Evolutionary conservation across 2,329 filamentous ascomycete genomes (phyloP), one percentile per base, ranked within the genome.

Genomic region (Colletotrichum camelliae): DNA sequence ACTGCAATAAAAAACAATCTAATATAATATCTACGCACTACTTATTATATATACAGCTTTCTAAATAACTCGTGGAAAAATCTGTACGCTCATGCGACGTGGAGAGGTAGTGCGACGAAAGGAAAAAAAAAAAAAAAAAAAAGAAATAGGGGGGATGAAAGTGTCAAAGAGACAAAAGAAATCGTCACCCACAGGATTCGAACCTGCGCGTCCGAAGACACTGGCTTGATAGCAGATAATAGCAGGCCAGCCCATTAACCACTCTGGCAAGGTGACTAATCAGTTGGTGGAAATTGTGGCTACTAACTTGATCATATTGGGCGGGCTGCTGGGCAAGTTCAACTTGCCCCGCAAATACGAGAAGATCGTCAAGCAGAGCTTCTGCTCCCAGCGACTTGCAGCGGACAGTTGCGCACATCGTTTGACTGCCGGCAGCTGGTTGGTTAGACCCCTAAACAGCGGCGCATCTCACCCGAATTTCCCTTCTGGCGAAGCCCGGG

Each of bases 201-300:
- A 75, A 75, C 73, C 73, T 75, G 73, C 73, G 73, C 73, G 73
- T 67, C 73, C 73, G 73, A 75, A 75, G 73, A 62, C 73, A 75
- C 73, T 75, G 69, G 69, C 73, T 73, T 72, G 35, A 18, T 9
- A 7, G 21, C 39, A 31, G 61, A 31, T 68, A 48, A 37, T 75
- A 75, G 73, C 73, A 75, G 73, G 73, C 69, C 73, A 75, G 73
- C 69, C 73, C 73, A 75, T 75, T 75, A 75, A 75, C 73, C 73
- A 75, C 73, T 75, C 73, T 75, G 73, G 73, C 73, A 75, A 75
- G 64, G 69, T 67, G 69, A 75, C 73, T 60, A 15, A 72, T 35
- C 35, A 7, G 7, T 33, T n/a, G 9, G 15, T 62, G 24, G 0
- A 3, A 7, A 0, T 1, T 0, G 0, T 0, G 0, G 5, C 18